Conservation (phyloP, 176 grass and related monocot genomes). For the Oryza glaberrima region DNA sequence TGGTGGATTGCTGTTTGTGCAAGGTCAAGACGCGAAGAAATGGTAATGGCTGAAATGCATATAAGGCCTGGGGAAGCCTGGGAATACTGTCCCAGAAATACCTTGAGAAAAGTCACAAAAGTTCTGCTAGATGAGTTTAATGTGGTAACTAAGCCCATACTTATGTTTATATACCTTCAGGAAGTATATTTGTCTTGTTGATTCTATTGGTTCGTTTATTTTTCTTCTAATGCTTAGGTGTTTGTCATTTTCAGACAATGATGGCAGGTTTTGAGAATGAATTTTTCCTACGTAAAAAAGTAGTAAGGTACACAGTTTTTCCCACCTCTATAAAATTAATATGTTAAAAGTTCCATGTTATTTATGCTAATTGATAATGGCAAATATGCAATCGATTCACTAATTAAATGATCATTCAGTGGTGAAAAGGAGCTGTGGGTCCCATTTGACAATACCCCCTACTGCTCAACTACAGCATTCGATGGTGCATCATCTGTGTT, state of each 20-base stretch:
- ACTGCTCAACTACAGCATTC: slow-evolving; percentile 88
- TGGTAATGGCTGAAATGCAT: slow-evolving; percentile 94
- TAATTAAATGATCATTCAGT: slow-evolving; percentile 54
- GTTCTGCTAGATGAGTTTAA: slow-evolving; percentile 84
- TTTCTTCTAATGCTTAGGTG: slow-evolving; percentile 31
- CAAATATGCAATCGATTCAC: too few relatives aligned
- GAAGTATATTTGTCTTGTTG: not conserved
- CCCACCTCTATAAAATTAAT: not conserved
- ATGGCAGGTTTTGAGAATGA: slow-evolving; percentile 97
- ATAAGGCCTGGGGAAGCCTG: slow-evolving; percentile 82
- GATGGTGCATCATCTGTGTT: slow-evolving; percentile 75
- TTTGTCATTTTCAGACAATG: slow-evolving; percentile 66
- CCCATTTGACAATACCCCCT: slow-evolving; percentile 75
- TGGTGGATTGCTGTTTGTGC: slow-evolving; percentile 18
- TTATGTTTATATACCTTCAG: not conserved
- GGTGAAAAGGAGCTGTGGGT: slow-evolving; percentile 76
- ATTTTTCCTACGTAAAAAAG: slow-evolving; percentile 88
- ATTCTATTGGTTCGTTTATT: slow-evolving; percentile 16
- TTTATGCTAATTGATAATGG: slow-evolving; percentile 5
- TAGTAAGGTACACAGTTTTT: slow-evolving; percentile 61
- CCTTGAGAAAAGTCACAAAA: slow-evolving; percentile 70
- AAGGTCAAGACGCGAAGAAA: slow-evolving; percentile 87
- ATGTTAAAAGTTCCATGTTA: not conserved
- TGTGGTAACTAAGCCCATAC: slow-evolving; percentile 57
- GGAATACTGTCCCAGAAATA: slow-evolving; percentile 92